phyloP scores from a whole-genome alignment of 2,329 filamentous ascomycete genomes.

The Diaporthe citriasiana region DNA sequence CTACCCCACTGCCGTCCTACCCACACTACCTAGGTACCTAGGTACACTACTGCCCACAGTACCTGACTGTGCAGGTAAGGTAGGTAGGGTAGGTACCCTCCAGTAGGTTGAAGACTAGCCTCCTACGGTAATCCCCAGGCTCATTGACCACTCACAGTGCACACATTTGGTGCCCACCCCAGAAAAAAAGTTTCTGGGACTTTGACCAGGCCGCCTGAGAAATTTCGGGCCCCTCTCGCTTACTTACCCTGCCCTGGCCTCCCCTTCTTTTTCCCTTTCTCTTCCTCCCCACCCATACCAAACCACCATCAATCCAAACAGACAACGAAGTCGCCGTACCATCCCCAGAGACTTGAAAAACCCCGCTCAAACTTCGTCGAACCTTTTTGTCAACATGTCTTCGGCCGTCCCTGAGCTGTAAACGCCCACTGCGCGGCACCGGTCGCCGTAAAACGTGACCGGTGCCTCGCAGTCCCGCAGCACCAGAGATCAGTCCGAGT shows the following conservation, averaged over 20 bases:
- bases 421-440: constrained; percentile 84
- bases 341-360: constrained; percentile 51
- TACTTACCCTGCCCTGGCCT: constrained; percentile 44
- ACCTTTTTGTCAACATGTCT: constrained; percentile 70
- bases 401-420: constrained; percentile 91
- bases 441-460: constrained; percentile 60
- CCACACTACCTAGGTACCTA: neutral
- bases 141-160: constrained; percentile 37
- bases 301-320: constrained; percentile 53
- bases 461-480: constrained; percentile 86
- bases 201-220: constrained; percentile 43
- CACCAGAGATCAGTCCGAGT: constrained; percentile 80
- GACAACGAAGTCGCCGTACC: constrained; percentile 77
- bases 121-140: neutral
- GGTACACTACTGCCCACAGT: too few relatives aligned
- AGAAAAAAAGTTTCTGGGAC: constrained; percentile 40
- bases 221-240: constrained; percentile 45
- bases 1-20: neutral
- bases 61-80: too few relatives aligned
- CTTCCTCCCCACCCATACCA: constrained; percentile 52
- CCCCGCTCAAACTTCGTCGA: constrained; percentile 76
- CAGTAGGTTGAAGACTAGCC: neutral
- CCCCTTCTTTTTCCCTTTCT: constrained; percentile 49
- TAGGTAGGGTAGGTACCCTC: too few relatives aligned
- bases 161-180: constrained; percentile 12